A percentile compares a stretch with the other conserved stretches of the same genome.
Evolutionary conservation across 139 green algal species (phyloP).

Genomic region (Protoeuglena noctilucae): DNA sequence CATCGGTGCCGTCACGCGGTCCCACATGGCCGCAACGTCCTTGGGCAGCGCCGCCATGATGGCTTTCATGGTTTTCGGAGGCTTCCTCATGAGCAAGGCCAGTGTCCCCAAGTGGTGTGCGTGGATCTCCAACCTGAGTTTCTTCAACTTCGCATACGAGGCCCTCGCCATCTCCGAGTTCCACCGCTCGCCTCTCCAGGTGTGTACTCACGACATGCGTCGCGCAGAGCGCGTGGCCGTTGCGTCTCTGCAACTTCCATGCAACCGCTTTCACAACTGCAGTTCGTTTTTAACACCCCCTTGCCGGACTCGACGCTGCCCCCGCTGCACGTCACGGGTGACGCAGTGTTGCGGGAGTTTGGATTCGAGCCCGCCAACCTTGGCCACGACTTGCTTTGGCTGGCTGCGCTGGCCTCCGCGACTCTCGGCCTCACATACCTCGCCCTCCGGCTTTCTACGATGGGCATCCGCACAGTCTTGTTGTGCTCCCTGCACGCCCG

Average conservation of each 20-base stretch:
- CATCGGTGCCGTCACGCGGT: slow-evolving; percentile 37
- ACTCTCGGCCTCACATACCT: slow-evolving; percentile 25
- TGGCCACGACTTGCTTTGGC: not conserved
- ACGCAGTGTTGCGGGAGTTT: slow-evolving; percentile 50
- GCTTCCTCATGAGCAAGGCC: slow-evolving; percentile 59
- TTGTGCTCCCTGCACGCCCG: not conserved
- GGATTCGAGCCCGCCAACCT: slow-evolving; percentile 19
- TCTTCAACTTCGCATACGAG: slow-evolving; percentile 56
- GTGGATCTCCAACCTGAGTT: slow-evolving; percentile 25
- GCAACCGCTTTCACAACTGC: too few species aligned
- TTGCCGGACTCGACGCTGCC: slow-evolving; percentile 25
- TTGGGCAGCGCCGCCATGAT: slow-evolving; percentile 36
- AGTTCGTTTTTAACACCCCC: slow-evolving; percentile 41
- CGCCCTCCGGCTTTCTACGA: slow-evolving; percentile 1
- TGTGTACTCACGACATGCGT: too few species aligned
- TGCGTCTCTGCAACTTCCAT: too few species aligned
- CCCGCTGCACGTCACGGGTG: slow-evolving; percentile 35
- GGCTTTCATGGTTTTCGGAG: slow-evolving; percentile 47
- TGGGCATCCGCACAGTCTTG: not conserved
- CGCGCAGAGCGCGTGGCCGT: too few species aligned
- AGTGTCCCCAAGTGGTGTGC: slow-evolving; percentile 22
- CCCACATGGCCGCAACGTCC: slow-evolving; percentile 42
- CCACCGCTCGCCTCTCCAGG: slow-evolving; percentile 27
- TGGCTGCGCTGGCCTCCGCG: slow-evolving; percentile 19
- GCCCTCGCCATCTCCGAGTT: slow-evolving; percentile 56